Base-by-base conservation (phyloP, 2,329 filamentous ascomycete genomes). In the Phaeoacremonium minimum region DNA sequence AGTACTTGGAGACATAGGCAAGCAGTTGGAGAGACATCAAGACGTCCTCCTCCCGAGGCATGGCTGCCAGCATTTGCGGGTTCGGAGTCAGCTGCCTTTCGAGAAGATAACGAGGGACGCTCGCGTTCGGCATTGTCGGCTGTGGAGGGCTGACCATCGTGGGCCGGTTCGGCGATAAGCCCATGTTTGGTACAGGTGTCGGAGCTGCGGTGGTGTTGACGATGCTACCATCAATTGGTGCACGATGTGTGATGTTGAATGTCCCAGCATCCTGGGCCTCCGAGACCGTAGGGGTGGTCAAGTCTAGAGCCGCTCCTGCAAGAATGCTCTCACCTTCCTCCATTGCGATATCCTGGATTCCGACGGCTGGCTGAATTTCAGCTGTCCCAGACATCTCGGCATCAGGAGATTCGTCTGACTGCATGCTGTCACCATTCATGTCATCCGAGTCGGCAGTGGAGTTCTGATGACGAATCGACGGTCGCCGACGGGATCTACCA, bases 1-100 rank as follows among this genome's bases (percentile, higher is more conserved):
- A 97, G 64, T 98, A 98, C 62, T 98, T 98, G 16, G 90, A 96
- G 38, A 98, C 91, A 58, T 98, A 98, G 13, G 93, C 93, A 31
- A 98, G 76, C 15, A 98, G 77, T 62, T 98, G 93, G 26, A 98
- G 74, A 6, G 93, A 96, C 91, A 98, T 96, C 45, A 98, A 72
- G 3, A 98, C 93, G 53, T 98, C 93, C 60, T 98, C 93, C 51
- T 98, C 93, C 34, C 93, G 81, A 8, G 93, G 93, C 85, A 97
- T 95, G 9, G 89, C 85, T 18, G 90, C 87, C 19, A 95, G 69
- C 50, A 94, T 83, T 48, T 84, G 82, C 13, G 84, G 77, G 52
- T 80, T 77, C 17, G 85, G 79, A 26, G 80, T 74, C 35, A 83
- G 63, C 32, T 80, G 80, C 26, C 85, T 82, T 49, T 95, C 85